phyloP scores from a whole-genome alignment of 1,139 yeast genomes.

The Groenewaldozyma auringiensis region DNA sequence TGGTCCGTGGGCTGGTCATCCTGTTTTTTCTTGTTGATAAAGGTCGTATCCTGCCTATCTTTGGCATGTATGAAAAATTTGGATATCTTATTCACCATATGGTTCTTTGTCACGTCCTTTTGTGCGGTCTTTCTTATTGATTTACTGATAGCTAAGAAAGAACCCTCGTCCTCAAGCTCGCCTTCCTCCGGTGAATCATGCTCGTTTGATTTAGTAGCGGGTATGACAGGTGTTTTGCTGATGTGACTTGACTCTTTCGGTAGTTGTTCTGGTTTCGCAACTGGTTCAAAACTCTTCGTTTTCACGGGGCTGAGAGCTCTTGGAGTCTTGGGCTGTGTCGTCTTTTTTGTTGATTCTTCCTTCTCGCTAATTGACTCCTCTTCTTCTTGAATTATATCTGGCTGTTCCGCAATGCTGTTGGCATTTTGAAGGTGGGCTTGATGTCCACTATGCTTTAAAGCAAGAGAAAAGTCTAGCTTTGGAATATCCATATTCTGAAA shows the following conservation, averaged over 20 bases:
- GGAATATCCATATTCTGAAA: neutral
- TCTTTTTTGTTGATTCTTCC: no score
- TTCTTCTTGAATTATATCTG: no score
- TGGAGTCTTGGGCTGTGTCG: no score
- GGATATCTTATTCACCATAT: neutral
- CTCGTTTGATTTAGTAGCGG: neutral
- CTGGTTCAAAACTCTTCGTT: neutral
- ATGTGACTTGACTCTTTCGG: no score
- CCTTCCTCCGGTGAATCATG: constrained; percentile 9
- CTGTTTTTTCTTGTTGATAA: neutral
- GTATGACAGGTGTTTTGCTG: no score
- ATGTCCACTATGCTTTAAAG: no score
- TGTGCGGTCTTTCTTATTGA: constrained; percentile 20
- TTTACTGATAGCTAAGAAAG: constrained; percentile 28
- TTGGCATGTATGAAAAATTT: neutral
- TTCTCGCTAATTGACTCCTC: no score
- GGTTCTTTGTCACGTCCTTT: constrained; percentile 3
- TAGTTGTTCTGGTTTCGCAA: no score
- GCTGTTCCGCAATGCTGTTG: no score
- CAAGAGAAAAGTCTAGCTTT: constrained; percentile 2
- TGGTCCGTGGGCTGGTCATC: neutral
- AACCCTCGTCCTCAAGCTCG: constrained; percentile 13
- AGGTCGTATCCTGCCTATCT: neutral
- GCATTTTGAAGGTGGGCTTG: no score
- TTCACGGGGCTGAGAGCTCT: no score